Base-by-base conservation (phyloP, 495 filamentous ascomycete species). In the Penicillium canariense region DNA sequence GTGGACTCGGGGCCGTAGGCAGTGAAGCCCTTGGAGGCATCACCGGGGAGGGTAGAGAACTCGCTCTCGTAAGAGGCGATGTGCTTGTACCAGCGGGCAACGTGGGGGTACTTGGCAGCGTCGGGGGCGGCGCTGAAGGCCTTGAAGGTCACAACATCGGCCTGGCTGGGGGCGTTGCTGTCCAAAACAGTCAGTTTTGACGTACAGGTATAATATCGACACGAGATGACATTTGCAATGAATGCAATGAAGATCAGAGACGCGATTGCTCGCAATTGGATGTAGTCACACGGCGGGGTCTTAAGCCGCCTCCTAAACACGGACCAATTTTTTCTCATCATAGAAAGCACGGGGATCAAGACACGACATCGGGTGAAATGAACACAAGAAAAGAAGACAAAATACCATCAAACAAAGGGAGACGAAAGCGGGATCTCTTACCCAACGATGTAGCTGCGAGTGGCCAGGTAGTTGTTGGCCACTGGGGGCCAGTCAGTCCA, bases 241-340 rank as follows among this genome's bases (percentile, higher is more conserved):
- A 48, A 52, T 40, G 26, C 22, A 65, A 61, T 39, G 50, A 59
- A 63, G 66, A 79, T 96, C 90, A 96, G 90, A 90, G 82, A 71
- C 88, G 88, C 89, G 87, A 83, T 79, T 73, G 72, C 78, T 87
- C 79, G 80, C 88, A 78, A 81, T 84, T 80, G 82, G 75, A 77
- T 84, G 80, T 92, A 91, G 81, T 93, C 92, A 85, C 84, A 69
- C 81, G 78, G 83, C 87, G 88, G 86, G 87, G 88, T 95, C 91
- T 96, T 96, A 91, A 90, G 81, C 86, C 91, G 87, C 87, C 88
- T 96, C 89, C 85, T 91, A 82, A 96, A 96, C 91, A 96, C 91
- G 91, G 92, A 96, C 92, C 90, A 95, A 90, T 86, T 69, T 83
- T 64, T 83, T 84, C 81, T 94, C 90, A 95, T 96, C 90, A 94